Evolutionary conservation across 2,329 filamentous ascomycete species (phyloP).

Genomic region (Stemphylium beticola): DNA sequence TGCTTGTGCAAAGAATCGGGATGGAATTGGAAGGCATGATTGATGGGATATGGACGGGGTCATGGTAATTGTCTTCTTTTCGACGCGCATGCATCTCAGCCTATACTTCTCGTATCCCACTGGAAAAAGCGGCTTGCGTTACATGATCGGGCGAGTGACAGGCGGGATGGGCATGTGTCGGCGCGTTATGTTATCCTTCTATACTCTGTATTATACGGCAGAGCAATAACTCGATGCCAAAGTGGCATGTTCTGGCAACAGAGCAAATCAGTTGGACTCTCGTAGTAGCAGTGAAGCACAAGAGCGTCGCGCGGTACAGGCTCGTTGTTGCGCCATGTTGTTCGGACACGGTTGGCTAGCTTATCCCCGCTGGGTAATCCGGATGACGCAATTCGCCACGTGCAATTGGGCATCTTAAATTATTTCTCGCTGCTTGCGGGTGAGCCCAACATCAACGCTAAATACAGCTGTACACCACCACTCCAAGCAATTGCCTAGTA

Average conservation of each 20-base stretch:
- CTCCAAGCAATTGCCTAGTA: not conserved
- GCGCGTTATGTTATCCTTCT: constrained; percentile 1
- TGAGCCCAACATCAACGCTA: constrained; percentile 4
- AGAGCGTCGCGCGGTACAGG: not conserved
- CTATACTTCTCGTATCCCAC: not conserved
- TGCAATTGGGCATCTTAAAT: constrained; percentile 22
- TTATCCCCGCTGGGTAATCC: constrained; percentile 32
- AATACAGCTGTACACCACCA: not conserved
- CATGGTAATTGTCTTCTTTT: constrained; percentile 20
- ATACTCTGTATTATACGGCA: constrained; percentile 6
- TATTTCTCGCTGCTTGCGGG: constrained; percentile 2
- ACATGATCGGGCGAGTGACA: not conserved
- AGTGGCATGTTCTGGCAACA: not conserved
- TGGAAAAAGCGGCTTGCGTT: not conserved
- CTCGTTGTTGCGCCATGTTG: not conserved
- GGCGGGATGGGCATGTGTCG: constrained; percentile 1
- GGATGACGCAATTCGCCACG: constrained; percentile 38
- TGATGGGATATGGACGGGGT: constrained; percentile 22
- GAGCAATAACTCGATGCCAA: not conserved
- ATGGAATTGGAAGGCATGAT: constrained; percentile 12
- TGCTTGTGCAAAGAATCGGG: constrained; percentile 1
- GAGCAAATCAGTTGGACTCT: not conserved
- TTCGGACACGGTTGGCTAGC: not conserved
- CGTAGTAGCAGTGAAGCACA: not conserved
- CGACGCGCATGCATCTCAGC: constrained; percentile 5